These are phyloP conservation scores for Oidiodendron maius DNA, from an alignment of 495 filamentous ascomycete genomes.

Conservation along the genomic window DNA sequence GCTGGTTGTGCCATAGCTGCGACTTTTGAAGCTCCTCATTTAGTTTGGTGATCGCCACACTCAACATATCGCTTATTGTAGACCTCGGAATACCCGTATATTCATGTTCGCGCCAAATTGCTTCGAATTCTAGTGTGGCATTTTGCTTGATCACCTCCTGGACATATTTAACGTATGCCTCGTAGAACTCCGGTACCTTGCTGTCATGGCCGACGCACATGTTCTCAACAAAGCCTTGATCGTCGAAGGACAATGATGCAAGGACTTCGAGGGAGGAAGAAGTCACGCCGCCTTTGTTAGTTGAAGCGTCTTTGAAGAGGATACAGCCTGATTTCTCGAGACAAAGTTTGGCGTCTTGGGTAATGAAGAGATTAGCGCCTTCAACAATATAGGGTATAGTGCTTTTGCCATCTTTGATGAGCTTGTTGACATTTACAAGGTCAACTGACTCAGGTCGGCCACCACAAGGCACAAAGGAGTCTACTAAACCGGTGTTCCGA, in stretches of 20 bases:
- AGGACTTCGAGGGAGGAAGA: constrained; percentile 94
- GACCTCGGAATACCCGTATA: constrained; percentile 71
- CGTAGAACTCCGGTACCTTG: constrained; percentile 82
- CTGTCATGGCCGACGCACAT: constrained; percentile 85
- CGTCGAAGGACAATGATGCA: constrained; percentile 88
- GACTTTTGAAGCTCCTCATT: constrained; percentile 93
- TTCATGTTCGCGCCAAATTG: constrained; percentile 92
- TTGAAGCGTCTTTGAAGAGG: constrained; percentile 94
- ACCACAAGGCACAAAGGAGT: constrained; percentile 93
- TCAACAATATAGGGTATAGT: constrained; percentile 92
- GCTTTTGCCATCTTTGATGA: constrained; percentile 79
- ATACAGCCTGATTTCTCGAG: constrained; percentile 90
- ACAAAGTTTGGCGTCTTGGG: constrained; percentile 93
- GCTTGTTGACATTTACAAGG: constrained; percentile 71
- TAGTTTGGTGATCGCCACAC: constrained; percentile 83
- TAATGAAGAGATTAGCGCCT: constrained; percentile 97
- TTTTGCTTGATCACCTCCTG: constrained; percentile 86
- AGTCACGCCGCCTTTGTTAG: constrained; percentile 98
- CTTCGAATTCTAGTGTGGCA: constrained; percentile 89
- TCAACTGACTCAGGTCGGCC: constrained; percentile 97
- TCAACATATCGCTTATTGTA: constrained; percentile 81
- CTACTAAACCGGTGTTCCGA: constrained; percentile 65
- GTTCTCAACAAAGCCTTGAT: constrained; percentile 77
- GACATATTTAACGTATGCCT: constrained; percentile 84
- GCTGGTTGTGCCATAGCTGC: constrained; percentile 80